phyloP scores from a whole-genome alignment of 352 stramenopile species.

The Phytophthora quininea region DNA sequence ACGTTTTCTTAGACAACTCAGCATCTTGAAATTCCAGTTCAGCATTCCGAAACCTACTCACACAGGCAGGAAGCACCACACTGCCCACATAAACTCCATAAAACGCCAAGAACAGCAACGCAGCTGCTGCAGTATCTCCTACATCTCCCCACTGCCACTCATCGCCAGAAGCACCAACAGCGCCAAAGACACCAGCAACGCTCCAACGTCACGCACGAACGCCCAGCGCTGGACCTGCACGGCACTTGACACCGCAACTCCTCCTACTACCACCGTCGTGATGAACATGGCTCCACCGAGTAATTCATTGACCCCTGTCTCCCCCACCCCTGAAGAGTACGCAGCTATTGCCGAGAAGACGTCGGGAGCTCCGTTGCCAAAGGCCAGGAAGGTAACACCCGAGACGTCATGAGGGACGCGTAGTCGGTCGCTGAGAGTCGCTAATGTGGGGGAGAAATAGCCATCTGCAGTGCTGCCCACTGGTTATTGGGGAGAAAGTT shows the following conservation, averaged over 20 bases:
- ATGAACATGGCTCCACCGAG: conserved; percentile 94
- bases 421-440: conserved; percentile 93
- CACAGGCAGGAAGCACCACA: conserved; percentile 61
- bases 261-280: conserved; percentile 92
- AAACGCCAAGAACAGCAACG: conserved; percentile 52
- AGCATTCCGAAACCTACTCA: conserved; percentile 25
- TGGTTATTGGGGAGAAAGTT: conserved; percentile 30
- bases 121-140: conserved; percentile 24
- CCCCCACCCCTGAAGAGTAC: conserved; percentile 75
- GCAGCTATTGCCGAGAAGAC: conserved; percentile 93
- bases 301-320: conserved; percentile 92
- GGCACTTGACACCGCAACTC: conserved; percentile 76
- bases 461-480: conserved; percentile 97
- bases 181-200: conserved; percentile 54
- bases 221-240: conserved; percentile 71
- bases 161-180: conserved; percentile 49
- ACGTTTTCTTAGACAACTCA: conserved; percentile 22
- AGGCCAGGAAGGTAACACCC: conserved; percentile 97
- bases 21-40: conserved; percentile 12
- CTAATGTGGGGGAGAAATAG: conserved; percentile 98
- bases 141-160: conserved; percentile 24
- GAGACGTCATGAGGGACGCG: conserved; percentile 92
- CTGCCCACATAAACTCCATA: conserved; percentile 69
- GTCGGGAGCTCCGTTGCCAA: conserved; percentile 98
- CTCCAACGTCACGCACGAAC: conserved; percentile 68